Evolutionary conservation across 495 filamentous ascomycete genomes (phyloP).

Genomic region (Friedmanniomyces simplex): DNA sequence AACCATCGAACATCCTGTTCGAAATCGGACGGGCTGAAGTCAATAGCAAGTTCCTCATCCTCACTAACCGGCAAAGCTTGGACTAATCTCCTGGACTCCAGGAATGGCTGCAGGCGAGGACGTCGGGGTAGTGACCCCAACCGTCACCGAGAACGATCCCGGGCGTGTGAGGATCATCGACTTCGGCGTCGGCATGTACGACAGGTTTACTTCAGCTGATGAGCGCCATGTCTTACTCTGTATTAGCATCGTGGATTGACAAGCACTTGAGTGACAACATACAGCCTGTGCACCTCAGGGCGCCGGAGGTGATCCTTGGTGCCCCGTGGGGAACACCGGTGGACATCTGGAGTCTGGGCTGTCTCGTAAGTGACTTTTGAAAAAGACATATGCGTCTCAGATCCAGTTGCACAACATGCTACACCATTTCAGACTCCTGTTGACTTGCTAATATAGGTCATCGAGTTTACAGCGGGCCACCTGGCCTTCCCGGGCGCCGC

Average conservation of each 20-base stretch:
- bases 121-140: not conserved
- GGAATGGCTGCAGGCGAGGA: not conserved
- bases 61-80: not conserved
- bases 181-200: constrained; percentile 12
- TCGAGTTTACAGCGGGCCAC: not conserved
- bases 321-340: constrained; percentile 32
- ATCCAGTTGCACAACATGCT: not conserved
- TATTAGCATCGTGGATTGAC: constrained; percentile 27
- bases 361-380: constrained; percentile 28
- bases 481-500: constrained; percentile 3
- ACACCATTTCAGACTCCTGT: no score
- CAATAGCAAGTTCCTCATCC: constrained; percentile 23
- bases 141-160: not conserved
- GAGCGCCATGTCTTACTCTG: not conserved
- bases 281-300: constrained; percentile 36
- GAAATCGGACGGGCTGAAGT: constrained; percentile 24
- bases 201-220: not conserved
- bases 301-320: constrained; percentile 39
- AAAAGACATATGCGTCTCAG: not conserved
- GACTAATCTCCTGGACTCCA: not conserved
- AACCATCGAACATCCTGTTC: constrained; percentile 29
- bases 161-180: not conserved
- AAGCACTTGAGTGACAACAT: constrained; percentile 33
- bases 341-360: constrained; percentile 42
- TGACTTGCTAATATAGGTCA: not conserved